phyloP scores from a whole-genome alignment of 352 stramenopile species.

The Globisporangium ultimum region DNA sequence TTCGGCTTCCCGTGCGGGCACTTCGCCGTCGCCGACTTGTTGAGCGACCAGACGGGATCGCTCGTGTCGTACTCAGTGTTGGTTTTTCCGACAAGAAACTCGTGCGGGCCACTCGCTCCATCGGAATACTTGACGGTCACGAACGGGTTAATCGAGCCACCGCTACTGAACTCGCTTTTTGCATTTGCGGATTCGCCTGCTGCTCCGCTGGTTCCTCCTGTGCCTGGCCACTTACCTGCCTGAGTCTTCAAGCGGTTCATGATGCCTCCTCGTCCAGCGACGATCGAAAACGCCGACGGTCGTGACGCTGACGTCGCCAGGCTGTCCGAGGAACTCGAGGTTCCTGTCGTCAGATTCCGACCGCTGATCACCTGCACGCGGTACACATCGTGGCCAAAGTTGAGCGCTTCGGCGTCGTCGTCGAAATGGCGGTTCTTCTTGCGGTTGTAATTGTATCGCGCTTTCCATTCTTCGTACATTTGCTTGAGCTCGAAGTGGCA shows the following conservation, averaged over 20 bases:
- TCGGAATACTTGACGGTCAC: constrained; percentile 73
- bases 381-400: constrained; percentile 78
- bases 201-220: constrained; percentile 23
- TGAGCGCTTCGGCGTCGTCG: constrained; percentile 73
- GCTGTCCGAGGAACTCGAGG: neutral
- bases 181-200: constrained; percentile 4
- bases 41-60: constrained; percentile 70
- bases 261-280: constrained; percentile 36
- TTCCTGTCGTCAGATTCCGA: constrained; percentile 33
- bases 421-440: constrained; percentile 76
- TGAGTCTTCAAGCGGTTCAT: constrained; percentile 72
- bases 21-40: constrained; percentile 43
- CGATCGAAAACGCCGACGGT: constrained; percentile 51
- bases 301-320: constrained; percentile 15
- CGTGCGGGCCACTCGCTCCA: constrained; percentile 38
- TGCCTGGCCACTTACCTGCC: constrained; percentile 47
- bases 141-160: constrained; percentile 45
- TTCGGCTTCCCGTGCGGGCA: constrained; percentile 70
- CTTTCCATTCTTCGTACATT: constrained; percentile 71
- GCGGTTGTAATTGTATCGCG: constrained; percentile 79
- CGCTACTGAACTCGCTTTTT: constrained; percentile 12
- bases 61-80: constrained; percentile 83
- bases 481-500: constrained; percentile 69
- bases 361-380: constrained; percentile 66
- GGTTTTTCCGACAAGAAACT: constrained; percentile 70